A percentile compares a stretch with the other conserved stretches of the same genome.
These are phyloP conservation scores for Neurospora sp. DNA, from an alignment of 495 filamentous ascomycete species.

Conservation along the genomic window DNA sequence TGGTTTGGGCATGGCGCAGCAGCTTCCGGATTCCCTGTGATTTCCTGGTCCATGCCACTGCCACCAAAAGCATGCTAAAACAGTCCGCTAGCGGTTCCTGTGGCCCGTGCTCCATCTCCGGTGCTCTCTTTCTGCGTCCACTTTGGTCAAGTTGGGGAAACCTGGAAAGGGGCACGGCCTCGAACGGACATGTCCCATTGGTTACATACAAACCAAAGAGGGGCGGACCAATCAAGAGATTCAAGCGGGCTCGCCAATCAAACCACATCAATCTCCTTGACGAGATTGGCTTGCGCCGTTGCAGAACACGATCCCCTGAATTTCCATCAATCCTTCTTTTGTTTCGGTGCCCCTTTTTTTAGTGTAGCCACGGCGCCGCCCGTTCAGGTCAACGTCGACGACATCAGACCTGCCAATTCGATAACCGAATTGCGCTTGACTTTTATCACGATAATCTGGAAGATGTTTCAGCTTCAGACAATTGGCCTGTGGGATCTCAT, in stretches of 20 bases:
- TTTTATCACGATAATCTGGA: not conserved
- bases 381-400: not conserved
- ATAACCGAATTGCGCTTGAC: not conserved
- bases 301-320: not conserved
- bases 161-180: not conserved
- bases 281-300: conserved; percentile 17
- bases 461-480: not conserved
- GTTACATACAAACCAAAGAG: not conserved
- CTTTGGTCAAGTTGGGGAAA: not conserved
- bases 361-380: not conserved
- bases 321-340: not conserved
- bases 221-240: not conserved
- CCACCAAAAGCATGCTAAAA: not conserved
- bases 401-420: not conserved
- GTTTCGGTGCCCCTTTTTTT: not conserved
- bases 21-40: not conserved
- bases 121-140: not conserved
- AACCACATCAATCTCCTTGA: conserved; percentile 13
- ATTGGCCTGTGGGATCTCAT: not conserved
- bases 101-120: not conserved
- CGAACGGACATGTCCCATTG: not conserved
- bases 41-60: not conserved
- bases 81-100: not conserved
- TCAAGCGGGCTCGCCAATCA: conserved; percentile 10
- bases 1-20: not conserved